These are phyloP conservation scores for Chenopodium berlandieri DNA, from an alignment of 148 eudicot genomes.

Conservation along the genomic window DNA sequence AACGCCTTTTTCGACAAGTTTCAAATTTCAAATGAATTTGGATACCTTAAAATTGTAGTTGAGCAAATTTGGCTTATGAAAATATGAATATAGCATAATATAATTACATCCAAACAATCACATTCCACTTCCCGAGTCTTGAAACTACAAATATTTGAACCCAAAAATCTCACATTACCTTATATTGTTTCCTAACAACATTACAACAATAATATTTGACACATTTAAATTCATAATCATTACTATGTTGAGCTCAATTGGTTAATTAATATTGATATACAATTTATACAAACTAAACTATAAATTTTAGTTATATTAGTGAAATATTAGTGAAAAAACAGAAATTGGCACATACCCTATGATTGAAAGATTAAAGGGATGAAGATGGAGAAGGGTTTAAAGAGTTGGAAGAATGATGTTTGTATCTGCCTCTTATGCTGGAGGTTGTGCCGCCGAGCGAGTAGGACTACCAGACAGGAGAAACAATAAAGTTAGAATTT, in stretches of 20 bases:
- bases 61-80: not conserved
- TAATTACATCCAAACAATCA: not conserved
- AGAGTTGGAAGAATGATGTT: not conserved
- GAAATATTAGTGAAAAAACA: not conserved
- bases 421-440: no score
- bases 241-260: no score
- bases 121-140: not conserved
- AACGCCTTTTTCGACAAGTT: not conserved
- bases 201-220: no score
- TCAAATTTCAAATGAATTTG: not conserved
- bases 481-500: no score
- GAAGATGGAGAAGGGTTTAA: not conserved
- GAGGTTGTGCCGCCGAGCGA: not conserved
- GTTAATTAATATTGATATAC: no score
- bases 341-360: not conserved
- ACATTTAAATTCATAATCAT: not conserved
- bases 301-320: not conserved
- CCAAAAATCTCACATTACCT: no score
- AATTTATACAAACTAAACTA: no score
- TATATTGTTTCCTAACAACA: no score
- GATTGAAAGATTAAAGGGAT: not conserved
- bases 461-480: not conserved
- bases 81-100: not conserved
- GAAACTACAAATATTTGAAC: not conserved
- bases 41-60: not conserved